These are phyloP conservation scores for Alternaria alternata DNA, from an alignment of 2,329 filamentous ascomycete genomes.

Conservation along the genomic window DNA sequence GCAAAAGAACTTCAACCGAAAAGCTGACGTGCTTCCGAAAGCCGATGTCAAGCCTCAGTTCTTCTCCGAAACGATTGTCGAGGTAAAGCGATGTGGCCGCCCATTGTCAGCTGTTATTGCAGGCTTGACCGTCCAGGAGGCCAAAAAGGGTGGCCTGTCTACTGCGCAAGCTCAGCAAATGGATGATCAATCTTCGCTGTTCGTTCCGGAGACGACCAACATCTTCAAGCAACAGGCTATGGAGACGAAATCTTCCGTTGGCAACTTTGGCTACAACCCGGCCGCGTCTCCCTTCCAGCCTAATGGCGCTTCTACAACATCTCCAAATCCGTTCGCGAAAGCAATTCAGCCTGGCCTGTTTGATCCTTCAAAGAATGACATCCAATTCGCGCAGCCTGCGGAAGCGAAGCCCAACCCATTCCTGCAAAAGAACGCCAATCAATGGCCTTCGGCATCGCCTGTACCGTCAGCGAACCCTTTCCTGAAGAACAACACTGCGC, in stretches of 20 bases:
- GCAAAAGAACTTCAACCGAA: slow-evolving; percentile 51
- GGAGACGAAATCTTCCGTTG: background rate
- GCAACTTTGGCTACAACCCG: slow-evolving; percentile 19
- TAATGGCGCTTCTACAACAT: slow-evolving; percentile 6
- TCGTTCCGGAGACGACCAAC: slow-evolving; percentile 48
- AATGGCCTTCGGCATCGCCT: background rate
- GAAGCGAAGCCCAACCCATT: slow-evolving; percentile 21
- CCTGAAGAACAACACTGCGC: slow-evolving; percentile 5
- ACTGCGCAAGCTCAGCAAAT: slow-evolving; percentile 39
- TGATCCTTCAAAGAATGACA: slow-evolving; percentile 35
- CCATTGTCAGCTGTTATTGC: slow-evolving; percentile 65
- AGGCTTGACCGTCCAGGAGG: slow-evolving; percentile 62
- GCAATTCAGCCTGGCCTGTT: slow-evolving; percentile 39
- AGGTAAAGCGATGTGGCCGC: slow-evolving; percentile 65
- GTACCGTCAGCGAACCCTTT: slow-evolving; percentile 16
- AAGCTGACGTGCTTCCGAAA: slow-evolving; percentile 29
- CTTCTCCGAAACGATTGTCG: slow-evolving; percentile 64
- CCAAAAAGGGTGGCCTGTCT: slow-evolving; percentile 59
- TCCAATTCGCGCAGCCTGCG: slow-evolving; percentile 34
- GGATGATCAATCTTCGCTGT: slow-evolving; percentile 48
- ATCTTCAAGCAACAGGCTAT: slow-evolving; percentile 21
- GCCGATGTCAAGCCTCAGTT: slow-evolving; percentile 55
- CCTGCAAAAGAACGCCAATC: slow-evolving; percentile 1
- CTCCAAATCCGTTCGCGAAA: slow-evolving; percentile 23
- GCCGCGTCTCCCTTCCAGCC: slow-evolving; percentile 32